A percentile compares a stretch with the other conserved stretches of the same genome.
Evolutionary conservation across 257 asterid genomes (phyloP).

Genomic region (Ophiorrhiza pumila): DNA sequence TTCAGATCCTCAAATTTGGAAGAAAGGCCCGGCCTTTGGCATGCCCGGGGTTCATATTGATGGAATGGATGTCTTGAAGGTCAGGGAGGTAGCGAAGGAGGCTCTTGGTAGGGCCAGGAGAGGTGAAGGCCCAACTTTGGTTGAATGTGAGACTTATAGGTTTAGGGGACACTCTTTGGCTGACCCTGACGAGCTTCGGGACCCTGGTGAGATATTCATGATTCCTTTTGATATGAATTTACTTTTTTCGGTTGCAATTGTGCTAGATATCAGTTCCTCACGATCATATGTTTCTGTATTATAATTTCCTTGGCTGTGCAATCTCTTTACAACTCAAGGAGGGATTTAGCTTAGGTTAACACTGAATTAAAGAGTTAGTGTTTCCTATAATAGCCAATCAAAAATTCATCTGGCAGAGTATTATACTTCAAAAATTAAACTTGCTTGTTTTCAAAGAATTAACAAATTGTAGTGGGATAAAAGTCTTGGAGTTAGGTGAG

Average conservation of each 20-base stretch:
- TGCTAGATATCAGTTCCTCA: not conserved
- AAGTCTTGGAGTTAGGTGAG: not conserved
- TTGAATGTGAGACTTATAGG: conserved; percentile 93
- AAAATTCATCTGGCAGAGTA: not conserved
- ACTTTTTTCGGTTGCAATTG: not conserved
- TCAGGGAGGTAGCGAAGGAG: conserved; percentile 92
- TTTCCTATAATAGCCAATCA: not conserved
- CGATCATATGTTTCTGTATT: not conserved
- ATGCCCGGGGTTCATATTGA: conserved; percentile 98
- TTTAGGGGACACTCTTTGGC: conserved; percentile 99
- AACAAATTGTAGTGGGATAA: not conserved
- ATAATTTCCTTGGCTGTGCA: not conserved
- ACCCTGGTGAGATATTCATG: conserved; percentile 65
- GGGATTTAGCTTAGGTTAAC: not conserved
- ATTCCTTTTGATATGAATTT: conserved; percentile 8
- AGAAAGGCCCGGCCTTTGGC: conserved; percentile 97
- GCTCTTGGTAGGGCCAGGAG: conserved; percentile 88
- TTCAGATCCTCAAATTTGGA: conserved; percentile 94
- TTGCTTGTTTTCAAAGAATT: not conserved
- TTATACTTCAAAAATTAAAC: not conserved
- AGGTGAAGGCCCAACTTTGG: conserved; percentile 95
- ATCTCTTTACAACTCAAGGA: not conserved
- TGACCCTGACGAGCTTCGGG: conserved; percentile 98
- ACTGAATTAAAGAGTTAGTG: too few species aligned
- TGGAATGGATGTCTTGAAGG: conserved; percentile 98